These are phyloP conservation scores for Botryotinia narcissicola DNA, from an alignment of 2,329 filamentous ascomycete genomes.

Conservation along the genomic window DNA sequence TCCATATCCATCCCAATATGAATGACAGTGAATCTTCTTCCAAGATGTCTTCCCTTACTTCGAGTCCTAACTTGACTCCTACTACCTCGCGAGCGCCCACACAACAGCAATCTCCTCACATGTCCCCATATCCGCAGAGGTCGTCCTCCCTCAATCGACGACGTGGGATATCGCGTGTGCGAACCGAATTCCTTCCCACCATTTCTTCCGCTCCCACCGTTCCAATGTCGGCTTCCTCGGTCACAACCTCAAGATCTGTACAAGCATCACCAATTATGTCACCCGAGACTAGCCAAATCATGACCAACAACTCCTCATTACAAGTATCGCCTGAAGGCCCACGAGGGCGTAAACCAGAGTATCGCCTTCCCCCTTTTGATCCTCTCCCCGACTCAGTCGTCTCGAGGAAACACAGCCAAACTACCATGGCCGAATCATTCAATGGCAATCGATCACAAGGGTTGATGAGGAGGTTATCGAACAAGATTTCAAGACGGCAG, in stretches of 20 bases:
- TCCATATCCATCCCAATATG: background rate
- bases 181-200: slow-evolving; percentile 35
- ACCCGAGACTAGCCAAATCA: slow-evolving; percentile 48
- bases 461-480: slow-evolving; percentile 82
- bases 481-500: slow-evolving; percentile 72
- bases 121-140: slow-evolving; percentile 4
- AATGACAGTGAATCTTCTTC: background rate
- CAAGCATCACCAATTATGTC: slow-evolving; percentile 58
- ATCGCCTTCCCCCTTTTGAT: slow-evolving; percentile 57
- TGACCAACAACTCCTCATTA: slow-evolving; percentile 60
- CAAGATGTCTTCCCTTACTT: slow-evolving; percentile 12
- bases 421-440: slow-evolving; percentile 62
- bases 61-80: slow-evolving; percentile 14
- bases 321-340: slow-evolving; percentile 66
- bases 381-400: slow-evolving; percentile 69
- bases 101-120: slow-evolving; percentile 12
- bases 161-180: slow-evolving; percentile 35
- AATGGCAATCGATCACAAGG: slow-evolving; percentile 57
- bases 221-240: slow-evolving; percentile 54
- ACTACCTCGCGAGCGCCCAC: background rate
- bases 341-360: slow-evolving; percentile 53
- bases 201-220: slow-evolving; percentile 40
- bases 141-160: slow-evolving; percentile 23
- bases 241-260: slow-evolving; percentile 52
- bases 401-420: slow-evolving; percentile 56